These are phyloP conservation scores for Daldinia eschscholtzii DNA, from an alignment of 2,329 filamentous ascomycete genomes.

Conservation along the genomic window DNA sequence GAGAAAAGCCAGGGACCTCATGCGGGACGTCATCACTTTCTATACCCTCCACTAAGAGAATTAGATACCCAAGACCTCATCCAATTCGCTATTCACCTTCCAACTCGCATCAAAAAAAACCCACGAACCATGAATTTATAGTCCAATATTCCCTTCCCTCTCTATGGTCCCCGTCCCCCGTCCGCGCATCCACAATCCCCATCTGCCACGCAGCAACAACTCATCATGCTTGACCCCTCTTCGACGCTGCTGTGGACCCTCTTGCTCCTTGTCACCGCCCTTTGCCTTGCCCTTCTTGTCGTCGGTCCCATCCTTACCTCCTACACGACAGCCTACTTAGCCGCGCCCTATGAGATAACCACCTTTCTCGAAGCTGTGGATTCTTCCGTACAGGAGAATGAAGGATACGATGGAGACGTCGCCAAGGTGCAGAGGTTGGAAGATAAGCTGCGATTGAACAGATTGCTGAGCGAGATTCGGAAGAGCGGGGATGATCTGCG, in stretches of 20 bases:
- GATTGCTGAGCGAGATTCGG: conserved; percentile 72
- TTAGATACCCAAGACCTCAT: conserved; percentile 9
- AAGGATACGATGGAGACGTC: conserved; percentile 72
- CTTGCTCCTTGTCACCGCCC: conserved; percentile 69
- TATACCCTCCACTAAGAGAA: conserved; percentile 2
- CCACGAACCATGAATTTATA: conserved; percentile 38
- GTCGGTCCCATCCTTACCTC: conserved; percentile 64
- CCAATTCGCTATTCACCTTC: conserved; percentile 36
- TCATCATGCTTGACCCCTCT: conserved; percentile 62
- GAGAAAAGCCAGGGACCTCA: conserved; percentile 29
- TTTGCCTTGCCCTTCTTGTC: conserved; percentile 67
- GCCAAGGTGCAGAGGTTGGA: conserved; percentile 69
- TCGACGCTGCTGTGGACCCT: conserved; percentile 68
- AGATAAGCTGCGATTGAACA: conserved; percentile 71
- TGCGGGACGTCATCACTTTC: conserved; percentile 34
- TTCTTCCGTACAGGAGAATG: conserved; percentile 73
- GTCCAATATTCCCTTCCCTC: conserved; percentile 7
- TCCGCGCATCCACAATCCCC: conserved; percentile 41
- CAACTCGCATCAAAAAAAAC: background rate
- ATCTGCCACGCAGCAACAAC: conserved; percentile 24
- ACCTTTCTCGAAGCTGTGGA: conserved; percentile 72
- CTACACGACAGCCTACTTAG: conserved; percentile 68
- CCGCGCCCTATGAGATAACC: conserved; percentile 69
- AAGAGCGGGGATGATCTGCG: conserved; percentile 70
- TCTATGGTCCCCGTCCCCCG: conserved; percentile 9